A percentile compares a stretch with the other conserved stretches of the same genome.
Evolutionary conservation across 2,329 filamentous ascomycete species (phyloP).

Genomic region (Alternaria longipes): DNA sequence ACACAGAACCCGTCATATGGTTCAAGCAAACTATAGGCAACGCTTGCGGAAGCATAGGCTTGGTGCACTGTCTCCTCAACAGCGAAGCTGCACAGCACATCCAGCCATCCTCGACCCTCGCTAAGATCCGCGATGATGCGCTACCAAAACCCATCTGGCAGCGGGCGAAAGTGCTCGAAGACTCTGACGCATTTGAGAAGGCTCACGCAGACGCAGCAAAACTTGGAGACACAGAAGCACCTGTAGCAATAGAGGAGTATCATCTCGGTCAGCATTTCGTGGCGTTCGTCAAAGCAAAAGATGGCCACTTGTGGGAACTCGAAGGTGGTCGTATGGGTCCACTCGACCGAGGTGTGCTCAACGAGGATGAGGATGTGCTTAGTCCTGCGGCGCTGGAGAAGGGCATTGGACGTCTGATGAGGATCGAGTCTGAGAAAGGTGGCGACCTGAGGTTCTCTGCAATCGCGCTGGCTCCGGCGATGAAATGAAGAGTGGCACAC

Average conservation of each 20-base stretch:
- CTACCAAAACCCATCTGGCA: slow-evolving; percentile 55
- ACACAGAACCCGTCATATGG: slow-evolving; percentile 64
- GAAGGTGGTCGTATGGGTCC: slow-evolving; percentile 57
- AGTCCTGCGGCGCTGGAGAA: slow-evolving; percentile 54
- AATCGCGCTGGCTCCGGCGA: slow-evolving; percentile 50
- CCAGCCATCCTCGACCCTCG: slow-evolving; percentile 54
- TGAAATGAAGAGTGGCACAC: background rate
- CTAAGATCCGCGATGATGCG: slow-evolving; percentile 55
- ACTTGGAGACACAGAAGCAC: slow-evolving; percentile 53
- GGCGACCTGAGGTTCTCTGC: slow-evolving; percentile 57
- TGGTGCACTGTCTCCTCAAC: slow-evolving; percentile 65
- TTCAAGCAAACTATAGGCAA: slow-evolving; percentile 67
- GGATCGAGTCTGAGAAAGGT: slow-evolving; percentile 48
- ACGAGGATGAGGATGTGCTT: slow-evolving; percentile 56
- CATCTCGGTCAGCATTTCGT: slow-evolving; percentile 56
- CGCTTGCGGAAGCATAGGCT: slow-evolving; percentile 67
- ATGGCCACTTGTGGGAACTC: slow-evolving; percentile 59
- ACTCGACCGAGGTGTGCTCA: slow-evolving; percentile 54
- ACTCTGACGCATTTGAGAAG: slow-evolving; percentile 56
- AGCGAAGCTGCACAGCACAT: slow-evolving; percentile 57
- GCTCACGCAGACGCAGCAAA: slow-evolving; percentile 56
- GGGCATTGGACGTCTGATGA: slow-evolving; percentile 52
- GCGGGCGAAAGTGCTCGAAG: slow-evolving; percentile 63
- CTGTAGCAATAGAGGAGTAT: slow-evolving; percentile 39
- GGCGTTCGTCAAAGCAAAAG: slow-evolving; percentile 57